Percentiles rank a stretch among this genome's conserved stretches.
Evolutionary conservation across 352 stramenopile species (phyloP).

Genomic region (Globisporangium viniferum): DNA sequence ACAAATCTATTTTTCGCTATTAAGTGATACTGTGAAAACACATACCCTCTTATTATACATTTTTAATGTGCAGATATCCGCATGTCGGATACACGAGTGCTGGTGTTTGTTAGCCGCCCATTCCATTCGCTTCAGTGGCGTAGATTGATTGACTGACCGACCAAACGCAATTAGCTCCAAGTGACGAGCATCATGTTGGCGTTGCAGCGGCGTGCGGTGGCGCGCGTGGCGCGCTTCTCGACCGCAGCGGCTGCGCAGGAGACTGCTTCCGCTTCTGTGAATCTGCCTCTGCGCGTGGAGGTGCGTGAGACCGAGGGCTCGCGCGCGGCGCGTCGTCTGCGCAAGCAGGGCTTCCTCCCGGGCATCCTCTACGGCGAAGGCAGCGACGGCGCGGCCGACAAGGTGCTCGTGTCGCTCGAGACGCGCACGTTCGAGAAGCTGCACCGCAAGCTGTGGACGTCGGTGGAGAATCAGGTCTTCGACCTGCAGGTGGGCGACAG

Average conservation of each 20-base stretch:
- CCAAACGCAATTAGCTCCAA: background rate
- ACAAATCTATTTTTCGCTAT: background rate
- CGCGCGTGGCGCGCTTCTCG: constrained; percentile 48
- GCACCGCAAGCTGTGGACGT: constrained; percentile 85
- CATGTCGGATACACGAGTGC: background rate
- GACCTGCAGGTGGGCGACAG: constrained; percentile 69
- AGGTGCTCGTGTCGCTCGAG: constrained; percentile 71
- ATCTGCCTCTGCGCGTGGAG: constrained; percentile 45
- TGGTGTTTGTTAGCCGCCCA: constrained; percentile 8
- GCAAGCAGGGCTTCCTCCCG: constrained; percentile 75
- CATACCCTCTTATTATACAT: background rate
- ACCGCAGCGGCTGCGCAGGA: constrained; percentile 28
- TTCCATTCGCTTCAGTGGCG: constrained; percentile 20
- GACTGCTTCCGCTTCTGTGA: background rate
- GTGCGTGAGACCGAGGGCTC: constrained; percentile 68
- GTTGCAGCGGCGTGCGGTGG: constrained; percentile 39
- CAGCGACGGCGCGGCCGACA: constrained; percentile 54
- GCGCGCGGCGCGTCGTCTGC: constrained; percentile 71
- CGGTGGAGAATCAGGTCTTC: constrained; percentile 87
- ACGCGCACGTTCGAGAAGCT: constrained; percentile 77
- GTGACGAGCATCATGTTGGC: constrained; percentile 34
- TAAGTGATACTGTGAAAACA: background rate
- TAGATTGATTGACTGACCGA: constrained; percentile 10
- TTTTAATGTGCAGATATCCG: background rate
- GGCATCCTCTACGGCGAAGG: constrained; percentile 86